phyloP scores from a whole-genome alignment of 208 protist species.

The Leishmania aethiopica region DNA sequence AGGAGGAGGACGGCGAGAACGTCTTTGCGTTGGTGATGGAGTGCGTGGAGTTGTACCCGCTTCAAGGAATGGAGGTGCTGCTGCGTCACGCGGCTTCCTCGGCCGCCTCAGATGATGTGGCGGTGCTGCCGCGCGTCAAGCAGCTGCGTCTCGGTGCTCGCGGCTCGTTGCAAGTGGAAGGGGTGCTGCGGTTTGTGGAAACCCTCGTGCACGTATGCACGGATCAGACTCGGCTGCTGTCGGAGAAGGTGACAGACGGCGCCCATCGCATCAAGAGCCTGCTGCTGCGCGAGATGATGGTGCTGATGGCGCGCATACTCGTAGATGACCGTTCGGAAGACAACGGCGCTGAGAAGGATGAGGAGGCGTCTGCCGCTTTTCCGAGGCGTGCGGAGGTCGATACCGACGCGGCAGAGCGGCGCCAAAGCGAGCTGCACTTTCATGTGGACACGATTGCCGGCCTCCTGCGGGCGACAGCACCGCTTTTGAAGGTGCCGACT shows the following conservation, averaged over 20 bases:
- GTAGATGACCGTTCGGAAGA: slow-evolving; percentile 23
- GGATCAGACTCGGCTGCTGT: slow-evolving; percentile 57
- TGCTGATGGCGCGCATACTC: slow-evolving; percentile 80
- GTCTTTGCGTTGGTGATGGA: slow-evolving; percentile 49
- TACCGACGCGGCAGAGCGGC: slow-evolving; percentile 10
- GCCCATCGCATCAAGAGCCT: slow-evolving; percentile 44
- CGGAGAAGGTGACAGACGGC: slow-evolving; percentile 56
- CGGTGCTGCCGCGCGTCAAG: slow-evolving; percentile 31
- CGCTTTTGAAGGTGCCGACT: slow-evolving; percentile 51
- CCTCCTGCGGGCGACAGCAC: slow-evolving; percentile 72
- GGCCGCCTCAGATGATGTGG: slow-evolving; percentile 28
- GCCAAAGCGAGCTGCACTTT: slow-evolving; percentile 33
- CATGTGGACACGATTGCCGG: slow-evolving; percentile 70
- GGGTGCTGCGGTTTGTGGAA: slow-evolving; percentile 50
- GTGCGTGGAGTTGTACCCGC: slow-evolving; percentile 53
- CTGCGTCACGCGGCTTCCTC: slow-evolving; percentile 34
- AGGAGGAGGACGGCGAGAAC: slow-evolving; percentile 56
- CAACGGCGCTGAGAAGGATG: slow-evolving; percentile 13
- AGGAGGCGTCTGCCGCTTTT: slow-evolving; percentile 2
- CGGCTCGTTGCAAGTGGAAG: slow-evolving; percentile 31
- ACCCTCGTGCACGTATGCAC: slow-evolving; percentile 57
- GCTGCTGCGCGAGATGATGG: slow-evolving; percentile 58
- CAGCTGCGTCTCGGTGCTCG: slow-evolving; percentile 19
- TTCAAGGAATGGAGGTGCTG: slow-evolving; percentile 50
- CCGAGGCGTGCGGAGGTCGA: neutral